Conservation (phyloP, 805 yeast species). For the Barnettozyma pratensis region DNA sequence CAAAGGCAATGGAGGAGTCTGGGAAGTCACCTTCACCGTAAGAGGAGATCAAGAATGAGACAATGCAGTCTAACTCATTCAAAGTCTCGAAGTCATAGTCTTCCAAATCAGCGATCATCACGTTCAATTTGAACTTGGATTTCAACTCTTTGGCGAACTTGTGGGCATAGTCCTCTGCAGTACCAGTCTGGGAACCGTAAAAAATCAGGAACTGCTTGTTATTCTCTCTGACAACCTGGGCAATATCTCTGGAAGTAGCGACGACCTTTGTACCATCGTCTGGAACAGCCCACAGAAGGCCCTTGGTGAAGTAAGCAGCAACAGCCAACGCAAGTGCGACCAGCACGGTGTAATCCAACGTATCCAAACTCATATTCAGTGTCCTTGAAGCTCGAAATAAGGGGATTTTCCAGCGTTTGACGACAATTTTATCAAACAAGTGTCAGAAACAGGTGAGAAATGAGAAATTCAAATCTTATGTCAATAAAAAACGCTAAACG, state of each 20-base stretch:
- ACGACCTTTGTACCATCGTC: constrained; percentile 31
- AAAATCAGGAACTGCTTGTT: constrained; percentile 75
- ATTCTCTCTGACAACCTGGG: constrained; percentile 50
- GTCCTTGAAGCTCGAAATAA: not conserved
- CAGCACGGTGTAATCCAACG: constrained; percentile 66
- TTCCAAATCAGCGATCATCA: constrained; percentile 84
- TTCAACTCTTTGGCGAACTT: constrained; percentile 86
- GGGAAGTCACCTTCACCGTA: constrained; percentile 99
- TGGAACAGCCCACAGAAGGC: constrained; percentile 40
- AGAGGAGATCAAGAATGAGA: constrained; percentile 80
- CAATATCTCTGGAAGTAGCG: constrained; percentile 49
- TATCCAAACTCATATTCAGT: constrained; percentile 54
- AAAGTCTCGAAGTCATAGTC: constrained; percentile 82
- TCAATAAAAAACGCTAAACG: not conserved
- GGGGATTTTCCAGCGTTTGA: not conserved
- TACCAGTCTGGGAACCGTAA: constrained; percentile 96
- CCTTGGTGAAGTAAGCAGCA: constrained; percentile 62
- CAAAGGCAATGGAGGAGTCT: constrained; percentile 83
- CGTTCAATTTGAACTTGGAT: constrained; percentile 71
- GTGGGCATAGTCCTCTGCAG: constrained; percentile 95
- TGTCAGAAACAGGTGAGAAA: not conserved
- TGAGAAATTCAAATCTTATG: no score
- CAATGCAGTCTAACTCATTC: constrained; percentile 55
- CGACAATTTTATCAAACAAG: no score
- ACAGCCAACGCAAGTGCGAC: constrained; percentile 62